Evolutionary conservation across 1,284 basidiomycete species (phyloP), one percentile per base, ranked within the genome.

Genomic region (Apiotrichum montevideense): DNA sequence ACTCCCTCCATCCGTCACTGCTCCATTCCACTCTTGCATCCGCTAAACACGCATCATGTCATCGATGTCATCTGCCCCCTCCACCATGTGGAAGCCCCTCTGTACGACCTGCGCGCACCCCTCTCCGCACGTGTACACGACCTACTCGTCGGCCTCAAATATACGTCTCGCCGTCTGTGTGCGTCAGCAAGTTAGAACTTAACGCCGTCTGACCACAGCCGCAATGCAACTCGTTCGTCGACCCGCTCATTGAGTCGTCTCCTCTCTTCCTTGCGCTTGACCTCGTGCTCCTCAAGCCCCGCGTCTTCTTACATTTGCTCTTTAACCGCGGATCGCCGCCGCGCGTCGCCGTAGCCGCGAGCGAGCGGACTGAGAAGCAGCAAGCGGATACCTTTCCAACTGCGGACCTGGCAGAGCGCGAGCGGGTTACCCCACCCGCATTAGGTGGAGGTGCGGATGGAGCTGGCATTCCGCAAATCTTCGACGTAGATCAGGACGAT

Each of bases 201-300:
- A 39, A 46, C 21, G 21, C 21, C 21, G 21, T 21, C 57, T 44
- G 9, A 51, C 46, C 0, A 9, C 62, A 87, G 85, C 66, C 76
- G 6, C 76, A 78, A 58, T 93, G 90, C 70, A 80, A 81, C 53
- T 77, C 78, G 10, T 90, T 94, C 68, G 86, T 86, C 1, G 92
- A 96, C 73, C 89, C 88, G 57, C 90, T 94, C 63, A 88, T 95
- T 58, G 90, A 95, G 70, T 87, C 93, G 63, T 90, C 92, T 63
- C 77, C 81, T 0, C 78, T 93, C 51, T 85, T 86, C 1, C 78
- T 95, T 21, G 76, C 90, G 1, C 80, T 95, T 46, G 92, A 95
- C 73, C 79, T 95, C 8, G 87, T 95, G 53, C 80, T 95, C 33
- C 81, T 95, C 45, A 95, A 94, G 72, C 81, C 88, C 21, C 85